phyloP scores from a whole-genome alignment of 192 early-diverging fungal genomes.

The Backusella tarrabulga region DNA sequence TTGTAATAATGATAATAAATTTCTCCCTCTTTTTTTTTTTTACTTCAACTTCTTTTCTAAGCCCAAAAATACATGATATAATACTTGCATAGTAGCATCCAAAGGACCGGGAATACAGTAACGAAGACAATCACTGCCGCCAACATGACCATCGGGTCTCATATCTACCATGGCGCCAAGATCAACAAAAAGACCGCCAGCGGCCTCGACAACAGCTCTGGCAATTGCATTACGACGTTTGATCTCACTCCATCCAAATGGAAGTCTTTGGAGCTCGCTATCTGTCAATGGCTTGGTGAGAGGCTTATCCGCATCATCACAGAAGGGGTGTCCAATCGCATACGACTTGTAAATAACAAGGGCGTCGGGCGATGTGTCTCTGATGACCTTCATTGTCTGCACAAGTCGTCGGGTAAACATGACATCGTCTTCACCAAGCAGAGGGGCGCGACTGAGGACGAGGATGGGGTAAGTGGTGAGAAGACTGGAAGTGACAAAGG shows the following conservation, averaged over 20 bases:
- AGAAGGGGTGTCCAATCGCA: constrained; percentile 46
- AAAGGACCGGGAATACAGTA: constrained; percentile 57
- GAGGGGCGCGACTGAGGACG: constrained; percentile 43
- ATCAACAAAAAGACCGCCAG: constrained; percentile 53
- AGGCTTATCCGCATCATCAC: constrained; percentile 42
- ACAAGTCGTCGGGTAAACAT: constrained; percentile 36
- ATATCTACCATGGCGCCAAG: constrained; percentile 40
- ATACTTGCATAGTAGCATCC: constrained; percentile 42
- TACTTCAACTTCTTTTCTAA: constrained; percentile 6
- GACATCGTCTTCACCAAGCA: constrained; percentile 33
- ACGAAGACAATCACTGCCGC: constrained; percentile 52
- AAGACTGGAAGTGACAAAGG: constrained; percentile 37
- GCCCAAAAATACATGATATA: constrained; percentile 34
- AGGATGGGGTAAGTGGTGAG: constrained; percentile 38
- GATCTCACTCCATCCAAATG: constrained; percentile 38
- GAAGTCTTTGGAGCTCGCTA: constrained; percentile 33
- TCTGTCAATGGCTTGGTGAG: constrained; percentile 29
- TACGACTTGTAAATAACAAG: constrained; percentile 53
- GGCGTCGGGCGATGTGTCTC: constrained; percentile 31
- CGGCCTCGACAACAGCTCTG: constrained; percentile 44
- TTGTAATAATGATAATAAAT: neutral
- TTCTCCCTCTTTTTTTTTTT: too few species aligned
- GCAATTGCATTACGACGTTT: constrained; percentile 51
- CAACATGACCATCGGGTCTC: constrained; percentile 54
- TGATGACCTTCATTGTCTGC: constrained; percentile 35